A percentile compares a stretch with the other conserved stretches of the same genome.
These are phyloP conservation scores for Lasiodiplodia gonubiensis DNA, from an alignment of 2,329 filamentous ascomycete species.

Conservation along the genomic window DNA sequence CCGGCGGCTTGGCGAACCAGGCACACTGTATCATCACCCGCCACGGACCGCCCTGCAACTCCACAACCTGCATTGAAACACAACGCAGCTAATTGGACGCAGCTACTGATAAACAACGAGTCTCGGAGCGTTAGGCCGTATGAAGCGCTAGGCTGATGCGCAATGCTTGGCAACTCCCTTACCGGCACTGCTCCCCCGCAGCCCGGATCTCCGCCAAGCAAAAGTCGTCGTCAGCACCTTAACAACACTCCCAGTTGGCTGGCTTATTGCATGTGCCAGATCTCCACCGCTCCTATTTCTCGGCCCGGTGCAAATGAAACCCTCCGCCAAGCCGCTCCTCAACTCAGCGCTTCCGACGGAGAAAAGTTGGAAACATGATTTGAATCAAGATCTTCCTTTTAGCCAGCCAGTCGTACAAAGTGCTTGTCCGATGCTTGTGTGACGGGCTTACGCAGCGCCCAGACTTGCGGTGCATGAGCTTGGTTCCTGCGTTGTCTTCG, in stretches of 20 bases:
- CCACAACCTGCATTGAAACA: neutral
- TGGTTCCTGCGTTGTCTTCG: neutral
- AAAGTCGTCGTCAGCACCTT: slow-evolving; percentile 27
- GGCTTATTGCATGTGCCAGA: slow-evolving; percentile 7
- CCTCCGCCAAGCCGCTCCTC: neutral
- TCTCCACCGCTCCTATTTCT: neutral
- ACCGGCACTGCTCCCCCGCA: neutral
- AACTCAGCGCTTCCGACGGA: slow-evolving; percentile 5
- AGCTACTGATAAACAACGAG: neutral
- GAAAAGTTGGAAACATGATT: slow-evolving; percentile 1
- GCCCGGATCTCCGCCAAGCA: slow-evolving; percentile 14
- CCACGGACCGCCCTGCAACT: neutral
- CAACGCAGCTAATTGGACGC: neutral
- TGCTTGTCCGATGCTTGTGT: slow-evolving; percentile 14
- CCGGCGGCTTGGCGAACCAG: slow-evolving; percentile 17
- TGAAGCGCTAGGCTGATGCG: neutral
- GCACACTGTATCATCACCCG: slow-evolving; percentile 12
- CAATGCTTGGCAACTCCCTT: slow-evolving; percentile 11
- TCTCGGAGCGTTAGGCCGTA: slow-evolving; percentile 3
- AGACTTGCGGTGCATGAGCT: neutral
- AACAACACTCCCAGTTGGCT: slow-evolving; percentile 18
- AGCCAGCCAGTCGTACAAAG: slow-evolving; percentile 1
- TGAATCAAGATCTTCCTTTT: neutral
- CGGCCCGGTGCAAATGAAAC: slow-evolving; percentile 8
- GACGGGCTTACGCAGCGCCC: slow-evolving; percentile 19